Conservation (phyloP, 106 monocot species). For the Iris macrosiphon region DNA sequence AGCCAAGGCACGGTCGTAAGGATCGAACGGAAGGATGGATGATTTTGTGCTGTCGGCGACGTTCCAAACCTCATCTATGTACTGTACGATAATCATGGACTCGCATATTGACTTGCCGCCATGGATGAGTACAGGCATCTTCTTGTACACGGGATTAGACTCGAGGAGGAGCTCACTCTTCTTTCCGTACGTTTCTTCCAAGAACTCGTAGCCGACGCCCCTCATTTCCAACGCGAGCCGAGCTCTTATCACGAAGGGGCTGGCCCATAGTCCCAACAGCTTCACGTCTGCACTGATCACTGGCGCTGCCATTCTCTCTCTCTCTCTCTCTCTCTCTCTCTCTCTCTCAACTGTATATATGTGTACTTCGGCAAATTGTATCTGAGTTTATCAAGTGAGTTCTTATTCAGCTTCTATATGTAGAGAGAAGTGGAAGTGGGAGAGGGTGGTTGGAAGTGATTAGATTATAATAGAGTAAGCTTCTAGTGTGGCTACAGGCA, state of each 20-base stretch:
- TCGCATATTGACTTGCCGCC: conserved; percentile 3
- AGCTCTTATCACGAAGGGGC: conserved; percentile 4
- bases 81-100: conserved; percentile 12
- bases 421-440: no score
- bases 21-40: neutral
- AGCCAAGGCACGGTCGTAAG: neutral
- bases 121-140: conserved; percentile 13
- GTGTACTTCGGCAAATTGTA: no score
- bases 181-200: neutral
- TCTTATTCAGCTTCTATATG: no score
- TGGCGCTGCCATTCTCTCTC: no score
- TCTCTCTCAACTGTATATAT: no score
- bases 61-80: conserved; percentile 6
- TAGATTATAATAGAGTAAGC: no score
- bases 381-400: no score
- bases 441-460: no score
- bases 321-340: no score
- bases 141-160: conserved; percentile 9
- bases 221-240: conserved; percentile 5
- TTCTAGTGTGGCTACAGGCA: no score
- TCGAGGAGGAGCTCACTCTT: conserved; percentile 12
- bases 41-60: no score
- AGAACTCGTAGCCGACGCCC: neutral
- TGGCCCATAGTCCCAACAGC: conserved; percentile 6
- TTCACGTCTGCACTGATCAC: neutral